Base-by-base conservation (phyloP, 116 monocot genomes). In the Papilionanthe hybrid region DNA sequence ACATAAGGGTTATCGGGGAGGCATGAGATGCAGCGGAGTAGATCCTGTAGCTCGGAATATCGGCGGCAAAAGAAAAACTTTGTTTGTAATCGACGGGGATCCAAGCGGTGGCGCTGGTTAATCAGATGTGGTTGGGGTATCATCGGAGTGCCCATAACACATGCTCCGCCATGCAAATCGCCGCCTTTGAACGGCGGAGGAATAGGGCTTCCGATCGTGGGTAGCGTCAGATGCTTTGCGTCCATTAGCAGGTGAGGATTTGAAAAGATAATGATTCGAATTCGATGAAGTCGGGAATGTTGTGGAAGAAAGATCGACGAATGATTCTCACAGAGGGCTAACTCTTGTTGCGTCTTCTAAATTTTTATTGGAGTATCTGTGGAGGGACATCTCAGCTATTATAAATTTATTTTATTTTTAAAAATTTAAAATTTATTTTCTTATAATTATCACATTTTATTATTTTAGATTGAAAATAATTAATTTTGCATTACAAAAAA, bases 1-100 rank as follows among this genome's bases (percentile, higher is more conserved):
- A 91, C 88, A 42, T 94, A n/a, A 30, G 91, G 91, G 75, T 94
- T 91, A 32, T 41, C 23, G 76, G 76, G 27, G n/a, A 53, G 3
- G 50, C 50, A 11, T 28, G 15, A 18, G 77, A 1, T 18, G 77
- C 3, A 5, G 22, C 57, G 18, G 76, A 15, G 28, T 45, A 25
- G 29, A 53, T 76, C 18, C 4, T 30, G 29, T 55, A 53, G 76
- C 29, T 55, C 19, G 32, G 77, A 20, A 42, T 9, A 42, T 32
- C 17, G 42, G 42, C 9, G 41, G 42, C 57, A 22, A 42, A 0
- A 53, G 56, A 13, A 42, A 23, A 1, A 49, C 9, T n/a, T 44
- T 7, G 73, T 22, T 7, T 73, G 44, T 25, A 27, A 49, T 49
- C 28, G 25, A 75, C 25, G 27, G 75, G 75, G 2, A 50, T 25